Evolutionary conservation across 306 rosid species (phyloP), one percentile per base, ranked within the genome.

Genomic region (Malus orientalis): DNA sequence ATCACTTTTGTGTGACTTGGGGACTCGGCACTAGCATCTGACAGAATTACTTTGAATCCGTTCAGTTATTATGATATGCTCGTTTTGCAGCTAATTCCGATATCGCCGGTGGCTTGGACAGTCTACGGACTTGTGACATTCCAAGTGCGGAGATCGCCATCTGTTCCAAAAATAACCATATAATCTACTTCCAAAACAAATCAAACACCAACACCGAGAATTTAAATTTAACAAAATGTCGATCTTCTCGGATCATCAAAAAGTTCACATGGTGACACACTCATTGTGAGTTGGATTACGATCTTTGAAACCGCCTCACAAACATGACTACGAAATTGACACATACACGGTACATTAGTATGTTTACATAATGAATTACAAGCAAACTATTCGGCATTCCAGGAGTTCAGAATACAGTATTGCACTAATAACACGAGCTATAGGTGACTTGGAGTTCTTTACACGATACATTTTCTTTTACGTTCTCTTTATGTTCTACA

Each of bases 81-180:
- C 65, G 25, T 60, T 73, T 63, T 75, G 82, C 87, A 86, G 93
- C 86, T 75, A 85, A 86, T 85, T 66, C 93, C 93, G 51, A 83
- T 85, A 85, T 74, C 76, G 44, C 93, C 90, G 7, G 76, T 89
- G 32, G 83, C 93, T 5, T 89, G 89, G 90, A 85, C 88, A 62
- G 3, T 83, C 69, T 81, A 86, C 78, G 90, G 93, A 71, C 75
- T 87, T 3, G 25, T 89, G 70, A 79, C 89, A 30, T 89, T 90
- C n/a, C 93, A 86, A 74, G 30, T 2, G 59, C 3, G 25, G 4
- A 55, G 23, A 55, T 55, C 25, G 12, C 25, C 60, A 20, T 20
- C 13, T 8, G 25, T 20, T 3, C 10, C 25, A 54, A 54, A 54
- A 7, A 16, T 3, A 54, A 54, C 59, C 10, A 11, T 5, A 33